These are phyloP conservation scores for Cercophora samala DNA, from an alignment of 495 filamentous ascomycete genomes.

Conservation along the genomic window DNA sequence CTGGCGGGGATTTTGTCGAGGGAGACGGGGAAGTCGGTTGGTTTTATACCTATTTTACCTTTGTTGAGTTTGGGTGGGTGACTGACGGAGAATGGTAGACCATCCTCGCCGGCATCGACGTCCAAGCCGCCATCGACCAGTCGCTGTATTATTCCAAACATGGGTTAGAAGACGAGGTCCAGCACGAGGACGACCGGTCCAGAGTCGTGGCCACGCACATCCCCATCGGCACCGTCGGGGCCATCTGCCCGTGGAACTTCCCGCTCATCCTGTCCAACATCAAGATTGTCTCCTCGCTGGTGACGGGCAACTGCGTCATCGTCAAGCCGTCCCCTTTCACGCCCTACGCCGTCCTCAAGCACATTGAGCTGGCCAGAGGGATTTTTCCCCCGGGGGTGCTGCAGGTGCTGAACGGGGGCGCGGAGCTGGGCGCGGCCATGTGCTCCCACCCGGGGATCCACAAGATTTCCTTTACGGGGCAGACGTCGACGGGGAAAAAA, in stretches of 20 bases:
- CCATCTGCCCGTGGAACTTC: conserved; percentile 64
- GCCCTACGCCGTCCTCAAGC: conserved; percentile 63
- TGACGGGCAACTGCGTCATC: conserved; percentile 62
- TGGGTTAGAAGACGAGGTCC: conserved; percentile 43
- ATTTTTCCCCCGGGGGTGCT: conserved; percentile 65
- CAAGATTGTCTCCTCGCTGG: conserved; percentile 54
- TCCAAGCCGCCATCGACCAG: conserved; percentile 26
- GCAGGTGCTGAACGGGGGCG: conserved; percentile 64
- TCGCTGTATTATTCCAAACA: conserved; percentile 30
- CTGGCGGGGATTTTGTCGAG: conserved; percentile 38
- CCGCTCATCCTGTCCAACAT: conserved; percentile 54
- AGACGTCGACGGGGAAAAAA: conserved; percentile 59
- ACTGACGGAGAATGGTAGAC: conserved; percentile 5
- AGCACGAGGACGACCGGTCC: conserved; percentile 50
- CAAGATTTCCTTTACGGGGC: conserved; percentile 70
- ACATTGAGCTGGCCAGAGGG: conserved; percentile 57
- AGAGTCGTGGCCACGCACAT: conserved; percentile 48
- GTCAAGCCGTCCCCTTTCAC: conserved; percentile 64
- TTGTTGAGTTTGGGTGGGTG: background rate
- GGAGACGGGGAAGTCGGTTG: conserved; percentile 44
- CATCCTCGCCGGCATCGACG: conserved; percentile 30
- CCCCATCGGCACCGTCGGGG: conserved; percentile 53
- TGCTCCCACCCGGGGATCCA: conserved; percentile 57
- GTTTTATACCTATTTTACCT: background rate
- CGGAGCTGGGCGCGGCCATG: conserved; percentile 59